Percentiles rank a stretch among this genome's conserved stretches.
Evolutionary conservation across 2,329 filamentous ascomycete genomes (phyloP).

Genomic region (Esteya vermicola): DNA sequence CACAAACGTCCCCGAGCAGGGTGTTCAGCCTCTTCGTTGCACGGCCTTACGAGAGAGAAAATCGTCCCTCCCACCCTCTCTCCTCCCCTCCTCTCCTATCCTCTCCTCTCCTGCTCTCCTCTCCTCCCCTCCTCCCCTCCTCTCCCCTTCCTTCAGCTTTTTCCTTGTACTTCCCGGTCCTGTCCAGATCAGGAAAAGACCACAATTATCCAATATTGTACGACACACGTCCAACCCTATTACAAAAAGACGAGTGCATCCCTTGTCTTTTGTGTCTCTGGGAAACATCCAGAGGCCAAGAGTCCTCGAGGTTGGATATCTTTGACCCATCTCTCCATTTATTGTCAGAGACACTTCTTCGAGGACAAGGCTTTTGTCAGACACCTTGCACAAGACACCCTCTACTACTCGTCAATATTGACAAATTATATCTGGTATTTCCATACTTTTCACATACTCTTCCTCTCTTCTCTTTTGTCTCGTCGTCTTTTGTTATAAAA

Average conservation of each 20-base stretch:
- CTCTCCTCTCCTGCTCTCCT: background rate
- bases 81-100: background rate
- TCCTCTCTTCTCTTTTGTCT: background rate
- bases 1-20: background rate
- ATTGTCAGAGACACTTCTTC: no score
- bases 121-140: background rate
- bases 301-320: background rate
- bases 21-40: background rate
- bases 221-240: background rate
- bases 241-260: slow-evolving; percentile 1
- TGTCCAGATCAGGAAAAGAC: slow-evolving; percentile 2
- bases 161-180: background rate
- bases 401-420: no score
- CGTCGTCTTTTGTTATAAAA: background rate
- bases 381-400: no score
- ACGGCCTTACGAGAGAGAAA: background rate
- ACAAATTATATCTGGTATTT: no score
- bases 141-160: background rate
- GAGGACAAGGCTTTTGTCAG: no score
- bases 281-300: no score
- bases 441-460: no score
- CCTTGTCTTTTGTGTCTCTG: background rate
- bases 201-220: slow-evolving; percentile 3
- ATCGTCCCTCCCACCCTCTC: no score
- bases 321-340: background rate